Evolutionary conservation across 163 green algal genomes (phyloP), one percentile per base, ranked within the genome.

Genomic region (Botryococcus braunii): DNA sequence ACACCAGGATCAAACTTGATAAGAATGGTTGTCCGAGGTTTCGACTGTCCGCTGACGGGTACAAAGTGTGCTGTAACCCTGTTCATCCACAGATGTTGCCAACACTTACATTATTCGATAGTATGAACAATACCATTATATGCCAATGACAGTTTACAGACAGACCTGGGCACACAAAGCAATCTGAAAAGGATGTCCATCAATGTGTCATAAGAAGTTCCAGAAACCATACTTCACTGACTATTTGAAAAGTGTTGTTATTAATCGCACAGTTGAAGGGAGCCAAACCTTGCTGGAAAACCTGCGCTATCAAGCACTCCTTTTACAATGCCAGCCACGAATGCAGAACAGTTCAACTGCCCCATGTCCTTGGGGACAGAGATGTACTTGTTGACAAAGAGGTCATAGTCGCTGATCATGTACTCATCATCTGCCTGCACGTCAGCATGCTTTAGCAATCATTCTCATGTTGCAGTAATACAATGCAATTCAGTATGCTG

Each of bases 331-430:
- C 92, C 92, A 31, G 92, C 92, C 57, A 92, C 83, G 62, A 95
- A 90, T 13, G 88, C 88, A 3, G 82, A 87, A 50, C 82, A 89
- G 71, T 95, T 96, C 65, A 98, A 89, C 39, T 83, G 70, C 25
- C 83, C 88, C 75, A 96, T 91, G 71, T 94, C 88, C 36, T 87
- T 88, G 6, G 92, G 92, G 52, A 98, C 88, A 47, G 79, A 92
- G 41, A 98, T 90, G 82, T 83, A 96, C 70, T 81, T 86, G 60
- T 79, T 92, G 17, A 97, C 69, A 32, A 89, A 82, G 36, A 96
- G 79, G 66, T 97, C 88, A 47, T 80, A 77, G 77, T 98, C 92
- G 35, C 72, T 91, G 72, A 98, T 96, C 91, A 97, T 97, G 84
- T 96, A 98, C 78, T 98, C 92, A 73, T 98, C 91, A 55, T 96